Base-by-base conservation (phyloP, 805 yeast genomes). In the Wickerhamiella australiensis region DNA sequence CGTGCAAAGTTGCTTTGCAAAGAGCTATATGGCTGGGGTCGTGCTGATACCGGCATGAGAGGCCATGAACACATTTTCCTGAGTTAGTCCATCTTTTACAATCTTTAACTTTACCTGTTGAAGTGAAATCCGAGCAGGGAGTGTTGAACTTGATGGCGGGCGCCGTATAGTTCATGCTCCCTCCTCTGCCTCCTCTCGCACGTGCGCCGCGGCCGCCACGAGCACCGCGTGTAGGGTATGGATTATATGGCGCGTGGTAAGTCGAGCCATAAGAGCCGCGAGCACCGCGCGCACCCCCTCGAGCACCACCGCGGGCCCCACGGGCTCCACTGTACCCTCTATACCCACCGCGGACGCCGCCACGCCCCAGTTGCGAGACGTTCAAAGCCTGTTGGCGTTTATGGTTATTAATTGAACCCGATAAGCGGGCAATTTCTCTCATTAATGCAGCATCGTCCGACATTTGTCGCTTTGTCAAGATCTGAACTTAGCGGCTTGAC, bases 51-150 rank as follows among this genome's bases (percentile, higher is more conserved):
- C 66, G 67, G 60, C 92, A 84, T 3, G 59, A 52, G 18, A 66
- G 59, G 17, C 76, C 77, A 53, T 74, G 73, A 45, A 66, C 65
- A 59, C 92, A 80, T 15, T 63, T 59, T 2, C 83, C 82, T 69
- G 61, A 31, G 52, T 50, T 50, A 57, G 52, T 48, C 20, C 17
- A 45, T 20, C 26, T 44, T 36, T 46, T 23, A 8, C 23, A 49
- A 17, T 15, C 29, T 9, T 13, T 42, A n/a, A 38, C 29, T 26
- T 44, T 52, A 55, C 62, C 64, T 35, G 64, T 61, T 55, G 52
- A 41, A 18, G 63, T 61, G 49, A 53, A 65, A 20, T 53, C 58
- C 15, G 57, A 54, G 52, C 68, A 65, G 2, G 58, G 61, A 38
- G 51, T 50, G 26, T 59, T 53, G 45, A 51, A 29, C 49, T 29